Evolutionary conservation across 108 stramenopile genomes (phyloP), one percentile per base, ranked within the genome.

Genomic region (Cyclotella kingstonii): DNA sequence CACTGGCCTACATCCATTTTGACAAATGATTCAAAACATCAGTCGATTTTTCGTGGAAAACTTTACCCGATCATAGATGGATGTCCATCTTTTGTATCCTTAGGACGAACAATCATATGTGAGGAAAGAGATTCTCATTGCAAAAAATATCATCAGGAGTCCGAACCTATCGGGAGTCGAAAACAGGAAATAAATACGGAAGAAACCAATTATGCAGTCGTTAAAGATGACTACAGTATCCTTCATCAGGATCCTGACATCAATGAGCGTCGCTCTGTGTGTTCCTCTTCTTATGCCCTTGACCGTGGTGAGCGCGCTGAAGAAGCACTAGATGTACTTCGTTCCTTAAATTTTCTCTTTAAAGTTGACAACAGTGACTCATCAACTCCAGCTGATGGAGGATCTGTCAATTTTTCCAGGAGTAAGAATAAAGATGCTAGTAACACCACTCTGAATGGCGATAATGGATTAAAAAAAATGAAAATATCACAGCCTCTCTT

Each of bases 1-100:
- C 66, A 50, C 17, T 76, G 74, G 74, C 74, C 74, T 38, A 48
- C 66, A 3, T 63, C 66, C 1, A 48, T 76, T 40, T 31, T 50
- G 14, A 55, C 64, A 21, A 6, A 35, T 14, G 35, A 49, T 4
- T 23, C 48, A 18, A 53, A 63, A 19, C 44, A n/a, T 6, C 30
- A 34, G 4, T 23, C 1, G 9, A 46, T 9, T 1, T 28, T 30
- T 54, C 22, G 27, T 25, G 47, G 57, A 22, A n/a, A 28, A 0
- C 26, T 47, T 1, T 31, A 57, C 51, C 33, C 38, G 4, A 50
- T 30, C 26, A 17, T n/a, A 10, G 22, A 44, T 28, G 53, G 54
- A 21, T 63, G 53, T 51, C 74, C 74, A 11, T 55, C 55, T n/a
- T 61, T 76, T 53, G 74, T 68, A 30, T 42, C 60, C 0, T 42